Percentiles rank a stretch among this genome's conserved stretches.
Evolutionary conservation across 352 stramenopile genomes (phyloP).

Genomic region (Globisporangium cystogenes): DNA sequence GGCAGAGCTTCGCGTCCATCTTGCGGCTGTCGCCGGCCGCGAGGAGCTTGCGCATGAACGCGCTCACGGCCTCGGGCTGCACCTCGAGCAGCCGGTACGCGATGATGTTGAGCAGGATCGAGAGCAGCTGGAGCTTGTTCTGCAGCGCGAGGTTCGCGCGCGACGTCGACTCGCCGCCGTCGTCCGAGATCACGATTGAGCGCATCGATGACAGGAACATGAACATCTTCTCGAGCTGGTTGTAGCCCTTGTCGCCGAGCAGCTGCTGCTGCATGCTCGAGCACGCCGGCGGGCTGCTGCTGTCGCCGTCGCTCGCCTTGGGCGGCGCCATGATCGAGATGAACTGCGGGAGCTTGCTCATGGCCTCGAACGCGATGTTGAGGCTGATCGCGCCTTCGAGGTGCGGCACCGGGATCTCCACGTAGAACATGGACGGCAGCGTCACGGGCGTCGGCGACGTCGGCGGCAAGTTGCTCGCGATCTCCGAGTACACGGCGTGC

Average conservation of each 20-base stretch:
- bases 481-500: slow-evolving; percentile 73
- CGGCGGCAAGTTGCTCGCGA: slow-evolving; percentile 41
- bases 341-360: slow-evolving; percentile 74
- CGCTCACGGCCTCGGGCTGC: slow-evolving; percentile 32
- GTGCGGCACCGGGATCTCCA: slow-evolving; percentile 71
- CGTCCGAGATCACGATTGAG: slow-evolving; percentile 55
- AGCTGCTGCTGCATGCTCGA: slow-evolving; percentile 63
- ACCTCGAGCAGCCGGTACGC: slow-evolving; percentile 73
- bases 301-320: slow-evolving; percentile 14
- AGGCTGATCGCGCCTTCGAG: slow-evolving; percentile 66
- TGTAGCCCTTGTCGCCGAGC: slow-evolving; percentile 84
- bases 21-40: slow-evolving; percentile 16
- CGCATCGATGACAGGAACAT: slow-evolving; percentile 76
- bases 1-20: slow-evolving; percentile 33
- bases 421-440: slow-evolving; percentile 82
- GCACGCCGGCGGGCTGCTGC: slow-evolving; percentile 12
- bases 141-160: slow-evolving; percentile 71
- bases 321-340: slow-evolving; percentile 61
- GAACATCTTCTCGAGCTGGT: slow-evolving; percentile 85
- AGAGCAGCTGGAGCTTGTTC: slow-evolving; percentile 81
- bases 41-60: slow-evolving; percentile 53
- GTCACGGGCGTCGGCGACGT: slow-evolving; percentile 19
- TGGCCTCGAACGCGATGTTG: slow-evolving; percentile 80
- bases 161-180: slow-evolving; percentile 11
- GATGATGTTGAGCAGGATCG: slow-evolving; percentile 81